phyloP scores from a whole-genome alignment of 345 rosid species.

The Firmiana major region DNA sequence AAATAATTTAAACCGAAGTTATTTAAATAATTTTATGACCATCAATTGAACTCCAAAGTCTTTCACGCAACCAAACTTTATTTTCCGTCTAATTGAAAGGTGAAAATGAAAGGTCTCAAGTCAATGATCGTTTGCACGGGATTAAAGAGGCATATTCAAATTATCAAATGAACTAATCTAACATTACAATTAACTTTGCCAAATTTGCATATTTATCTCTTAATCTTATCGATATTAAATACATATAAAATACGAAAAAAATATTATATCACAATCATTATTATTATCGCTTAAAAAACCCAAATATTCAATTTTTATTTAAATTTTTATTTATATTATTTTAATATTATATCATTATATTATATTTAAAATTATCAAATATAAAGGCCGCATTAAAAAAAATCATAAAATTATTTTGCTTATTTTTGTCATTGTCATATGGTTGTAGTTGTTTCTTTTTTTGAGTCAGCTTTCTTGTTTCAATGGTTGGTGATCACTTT shows the following conservation, averaged over 20 bases:
- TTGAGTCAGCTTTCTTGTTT: not conserved
- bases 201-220: too few species aligned
- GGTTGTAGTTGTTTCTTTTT: not conserved
- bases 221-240: too few species aligned
- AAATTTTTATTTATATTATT: too few species aligned
- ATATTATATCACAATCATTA: too few species aligned
- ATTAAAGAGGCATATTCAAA: not conserved
- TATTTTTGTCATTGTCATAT: not conserved
- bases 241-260: too few species aligned
- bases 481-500: not conserved
- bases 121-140: not conserved
- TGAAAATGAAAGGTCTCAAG: not conserved
- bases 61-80: not conserved
- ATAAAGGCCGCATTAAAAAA: too few species aligned
- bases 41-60: not conserved
- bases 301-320: not conserved
- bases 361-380: too few species aligned
- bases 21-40: not conserved
- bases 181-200: too few species aligned
- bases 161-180: not conserved
- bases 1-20: too few species aligned
- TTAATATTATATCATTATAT: too few species aligned
- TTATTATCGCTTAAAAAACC: too few species aligned
- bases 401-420: too few species aligned
- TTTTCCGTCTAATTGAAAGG: not conserved